Evolutionary conservation across 208 protist genomes (phyloP).

Genomic region (Trypanosoma vivax): DNA sequence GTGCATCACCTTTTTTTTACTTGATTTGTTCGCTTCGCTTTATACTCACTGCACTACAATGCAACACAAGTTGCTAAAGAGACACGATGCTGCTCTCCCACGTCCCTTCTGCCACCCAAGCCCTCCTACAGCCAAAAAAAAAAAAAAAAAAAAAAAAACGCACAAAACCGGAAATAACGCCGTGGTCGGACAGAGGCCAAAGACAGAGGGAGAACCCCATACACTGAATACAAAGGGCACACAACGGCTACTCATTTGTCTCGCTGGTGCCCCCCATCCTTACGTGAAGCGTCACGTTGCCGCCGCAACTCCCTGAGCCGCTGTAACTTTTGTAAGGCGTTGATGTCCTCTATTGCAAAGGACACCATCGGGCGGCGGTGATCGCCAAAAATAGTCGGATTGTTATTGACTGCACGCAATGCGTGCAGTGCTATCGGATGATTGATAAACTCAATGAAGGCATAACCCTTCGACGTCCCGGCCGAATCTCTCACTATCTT

Average conservation of each 20-base stretch:
- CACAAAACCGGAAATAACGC: neutral
- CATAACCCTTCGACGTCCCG: constrained; percentile 81
- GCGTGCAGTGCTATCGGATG: constrained; percentile 84
- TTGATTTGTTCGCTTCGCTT: too few species aligned
- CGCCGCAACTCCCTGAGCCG: constrained; percentile 74
- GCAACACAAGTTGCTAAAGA: too few species aligned
- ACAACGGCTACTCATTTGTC: neutral
- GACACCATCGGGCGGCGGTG: constrained; percentile 84
- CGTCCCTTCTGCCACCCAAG: too few species aligned
- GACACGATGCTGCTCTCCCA: too few species aligned
- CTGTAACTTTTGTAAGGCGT: constrained; percentile 83
- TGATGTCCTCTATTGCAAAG: constrained; percentile 89
- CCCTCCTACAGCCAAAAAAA: too few species aligned
- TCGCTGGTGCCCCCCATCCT: constrained; percentile 1
- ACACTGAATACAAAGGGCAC: too few species aligned
- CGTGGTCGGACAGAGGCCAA: neutral
- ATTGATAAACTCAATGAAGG: constrained; percentile 90
- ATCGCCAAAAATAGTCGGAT: constrained; percentile 85
- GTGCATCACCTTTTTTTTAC: too few species aligned
- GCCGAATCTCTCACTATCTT: constrained; percentile 83
- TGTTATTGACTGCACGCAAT: constrained; percentile 89
- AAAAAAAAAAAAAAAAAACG: neutral
- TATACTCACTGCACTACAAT: too few species aligned
- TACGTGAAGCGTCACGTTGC: constrained; percentile 21
- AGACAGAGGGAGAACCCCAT: neutral